These are phyloP conservation scores for Fusarium piperis DNA, from an alignment of 2,329 filamentous ascomycete genomes.

Conservation along the genomic window DNA sequence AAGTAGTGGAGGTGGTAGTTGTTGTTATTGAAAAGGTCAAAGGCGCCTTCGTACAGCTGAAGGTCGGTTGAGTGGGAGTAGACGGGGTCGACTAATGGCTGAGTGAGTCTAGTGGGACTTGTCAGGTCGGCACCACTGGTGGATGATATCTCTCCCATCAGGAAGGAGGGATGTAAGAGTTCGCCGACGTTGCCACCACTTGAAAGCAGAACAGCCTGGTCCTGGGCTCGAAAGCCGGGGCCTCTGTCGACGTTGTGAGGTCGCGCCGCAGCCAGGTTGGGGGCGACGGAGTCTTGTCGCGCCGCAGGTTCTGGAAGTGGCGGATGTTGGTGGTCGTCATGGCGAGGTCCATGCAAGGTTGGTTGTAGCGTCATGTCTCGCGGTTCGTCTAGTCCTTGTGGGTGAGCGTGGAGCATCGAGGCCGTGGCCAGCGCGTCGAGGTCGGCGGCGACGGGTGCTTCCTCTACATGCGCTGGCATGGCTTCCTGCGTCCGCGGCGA, in stretches of 20 bases:
- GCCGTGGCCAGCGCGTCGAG: neutral
- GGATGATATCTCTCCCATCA: neutral
- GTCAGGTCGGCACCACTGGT: neutral
- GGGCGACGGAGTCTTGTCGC: neutral
- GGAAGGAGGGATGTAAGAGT: neutral
- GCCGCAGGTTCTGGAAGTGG: neutral
- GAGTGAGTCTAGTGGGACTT: neutral
- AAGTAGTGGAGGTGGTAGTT: neutral
- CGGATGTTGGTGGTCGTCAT: neutral
- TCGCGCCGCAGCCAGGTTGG: neutral
- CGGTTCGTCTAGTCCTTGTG: neutral
- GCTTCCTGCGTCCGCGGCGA: neutral
- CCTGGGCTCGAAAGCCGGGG: neutral
- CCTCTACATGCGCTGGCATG: neutral
- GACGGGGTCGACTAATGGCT: neutral
- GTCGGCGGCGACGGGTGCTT: neutral
- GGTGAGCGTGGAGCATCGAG: neutral
- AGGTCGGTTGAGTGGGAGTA: neutral
- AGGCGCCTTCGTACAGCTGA: neutral
- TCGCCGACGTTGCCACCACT: neutral
- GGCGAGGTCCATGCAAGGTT: neutral
- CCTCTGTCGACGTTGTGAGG: neutral
- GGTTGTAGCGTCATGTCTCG: neutral
- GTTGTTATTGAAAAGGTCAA: neutral
- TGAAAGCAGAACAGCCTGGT: neutral